Evolutionary conservation across 139 green algal species (phyloP), one percentile per base, ranked within the genome.

Genomic region (Pseudopediastrum boryanum): DNA sequence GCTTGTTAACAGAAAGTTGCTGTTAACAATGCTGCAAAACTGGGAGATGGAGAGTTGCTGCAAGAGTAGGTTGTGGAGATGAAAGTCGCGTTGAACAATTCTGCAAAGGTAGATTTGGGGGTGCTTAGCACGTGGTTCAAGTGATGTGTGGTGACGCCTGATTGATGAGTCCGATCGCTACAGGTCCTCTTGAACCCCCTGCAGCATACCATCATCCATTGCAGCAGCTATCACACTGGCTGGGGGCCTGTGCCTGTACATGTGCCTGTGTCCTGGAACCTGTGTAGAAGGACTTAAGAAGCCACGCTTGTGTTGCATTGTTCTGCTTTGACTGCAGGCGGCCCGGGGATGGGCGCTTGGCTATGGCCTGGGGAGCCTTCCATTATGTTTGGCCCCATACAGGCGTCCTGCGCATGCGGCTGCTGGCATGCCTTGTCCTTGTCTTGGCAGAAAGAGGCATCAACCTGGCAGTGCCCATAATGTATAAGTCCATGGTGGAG

Each of bases 391-490:
- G 88, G 88, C 90, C 90, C 0, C 61, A 85, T 29, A 83, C 41
- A 41, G 62, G 54, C 3, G 41, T 54, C 2, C 78, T 89, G 42
- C 69, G 77, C 29, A 19, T 81, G 81, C 83, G 63, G 38, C 64
- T 89, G 74, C 27, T 80, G 62, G 56, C 77, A 0, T 96, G 92
- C 82, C 84, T 97, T n/a, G 2, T 90, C 16, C 65, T 96, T 16
- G 77, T 97, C 5, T 2, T 89, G 4, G 19, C 70, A 0, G 85
- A 93, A 56, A 83, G 93, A 1, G 74, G 85, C 0, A 84, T 94
- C 61, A 97, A 97, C 80, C 78, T 94, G 31, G 84, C 85, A 35
- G 82, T 89, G 69, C 90, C 91, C 1, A 65, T 94, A 25, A 56
- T 87, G 10, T 94, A 91, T 75, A 89, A 90, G 16, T 65, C 88